Evolutionary conservation across 768 basidiomycete species (phyloP).

Genomic region (Cystoderma amianthinum): DNA sequence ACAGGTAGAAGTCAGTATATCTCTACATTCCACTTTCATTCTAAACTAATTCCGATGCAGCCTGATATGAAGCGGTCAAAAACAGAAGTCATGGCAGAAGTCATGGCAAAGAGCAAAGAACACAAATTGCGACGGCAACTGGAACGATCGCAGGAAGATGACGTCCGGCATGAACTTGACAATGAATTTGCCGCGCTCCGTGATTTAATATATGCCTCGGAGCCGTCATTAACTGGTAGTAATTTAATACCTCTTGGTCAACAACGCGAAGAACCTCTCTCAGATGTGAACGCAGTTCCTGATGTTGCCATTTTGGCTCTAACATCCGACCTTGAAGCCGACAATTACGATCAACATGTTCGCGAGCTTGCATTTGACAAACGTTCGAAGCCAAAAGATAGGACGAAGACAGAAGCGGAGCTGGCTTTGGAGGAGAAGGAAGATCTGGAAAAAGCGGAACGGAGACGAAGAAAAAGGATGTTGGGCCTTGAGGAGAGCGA

Average conservation of each 20-base stretch:
- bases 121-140: slow-evolving; percentile 89
- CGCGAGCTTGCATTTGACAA: slow-evolving; percentile 90
- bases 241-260: slow-evolving; percentile 27
- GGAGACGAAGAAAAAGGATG: slow-evolving; percentile 75
- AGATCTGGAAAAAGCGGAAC: slow-evolving; percentile 80
- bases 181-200: slow-evolving; percentile 79
- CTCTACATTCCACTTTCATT: neutral
- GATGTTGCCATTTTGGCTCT: slow-evolving; percentile 13
- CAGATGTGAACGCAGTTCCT: slow-evolving; percentile 7
- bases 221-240: slow-evolving; percentile 34
- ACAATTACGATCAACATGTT: slow-evolving; percentile 89
- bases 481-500: slow-evolving; percentile 68
- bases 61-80: slow-evolving; percentile 84
- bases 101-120: slow-evolving; percentile 94
- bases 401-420: slow-evolving; percentile 96
- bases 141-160: slow-evolving; percentile 80
- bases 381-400: slow-evolving; percentile 88
- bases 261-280: slow-evolving; percentile 7
- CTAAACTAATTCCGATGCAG: slow-evolving; percentile 28
- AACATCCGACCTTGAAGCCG: slow-evolving; percentile 30
- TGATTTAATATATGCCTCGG: slow-evolving; percentile 57
- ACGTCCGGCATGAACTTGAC: slow-evolving; percentile 83
- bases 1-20: slow-evolving; percentile 30
- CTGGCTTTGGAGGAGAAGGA: slow-evolving; percentile 84
- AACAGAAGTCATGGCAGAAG: slow-evolving; percentile 96